Base-by-base conservation (phyloP, 2,329 filamentous ascomycete genomes). In the Talaromyces sp. region DNA sequence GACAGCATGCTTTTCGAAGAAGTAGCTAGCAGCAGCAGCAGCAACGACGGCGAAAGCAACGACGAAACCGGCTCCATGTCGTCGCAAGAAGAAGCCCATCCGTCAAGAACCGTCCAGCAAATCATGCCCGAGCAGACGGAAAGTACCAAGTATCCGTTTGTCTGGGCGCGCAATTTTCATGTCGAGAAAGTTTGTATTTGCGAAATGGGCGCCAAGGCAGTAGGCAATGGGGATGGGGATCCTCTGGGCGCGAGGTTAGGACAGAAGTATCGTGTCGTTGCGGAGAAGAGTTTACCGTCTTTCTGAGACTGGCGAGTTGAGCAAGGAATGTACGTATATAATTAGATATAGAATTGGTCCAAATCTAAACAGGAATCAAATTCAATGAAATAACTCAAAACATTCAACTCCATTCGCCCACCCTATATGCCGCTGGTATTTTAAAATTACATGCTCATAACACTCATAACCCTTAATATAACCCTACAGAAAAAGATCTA, bases 151-250 rank as follows among this genome's bases (percentile, higher is more conserved):
- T 55, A 64, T n/a, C 71, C 74, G 0, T 86, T 86, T 64, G 73
- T 86, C 0, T 97, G 92, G 91, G 86, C 89, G 66, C 79, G 85
- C 58, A 77, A 85, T 56, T 78, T 93, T 26, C 77, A 79, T 17
- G 71, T 96, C n/a, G 85, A 91, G 60, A 84, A 80, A 61, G 76
- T 97, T 46, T 86, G 88, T 55, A 87, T 97, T 41, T 97, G 91
- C 71, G 86, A 85, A 70, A 96, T 97, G 93, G 91, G 93, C 0
- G 91, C 91, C 10, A 89, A 87, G 79, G 86, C 84, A 67, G 77
- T 85, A 29, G 77, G 83, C 8, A 76, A 82, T 38, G 76, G 76
- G 0, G 70, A 68, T 21, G 67, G 69, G 21, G 54, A 63, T n/a
- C 61, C 63, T 14, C 68, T 71, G 21, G 79, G 81, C 2, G 83